Percentiles rank a stretch among this genome's conserved stretches.
Conservation (phyloP, 1,284 basidiomycete species). For the Violaceomyces palustris region DNA sequence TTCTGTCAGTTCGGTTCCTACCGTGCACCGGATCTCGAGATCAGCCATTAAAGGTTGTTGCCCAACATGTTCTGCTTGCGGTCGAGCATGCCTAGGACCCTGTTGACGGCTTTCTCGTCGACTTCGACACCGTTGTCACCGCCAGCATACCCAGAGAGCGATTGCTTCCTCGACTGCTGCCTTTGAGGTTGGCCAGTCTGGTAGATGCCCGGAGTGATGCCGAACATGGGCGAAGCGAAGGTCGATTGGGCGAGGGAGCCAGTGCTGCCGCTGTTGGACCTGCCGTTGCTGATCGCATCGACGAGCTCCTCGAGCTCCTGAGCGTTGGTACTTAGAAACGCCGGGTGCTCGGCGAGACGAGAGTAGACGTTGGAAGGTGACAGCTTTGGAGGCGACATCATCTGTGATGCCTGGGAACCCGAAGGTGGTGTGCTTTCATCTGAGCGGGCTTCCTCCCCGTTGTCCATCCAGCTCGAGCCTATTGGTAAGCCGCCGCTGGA, state of each 20-base stretch:
- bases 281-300: constrained; percentile 20
- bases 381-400: constrained; percentile 2
- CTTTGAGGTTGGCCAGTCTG: not conserved
- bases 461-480: no score
- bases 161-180: not conserved
- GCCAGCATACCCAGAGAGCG: not conserved
- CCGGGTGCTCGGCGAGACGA: constrained; percentile 38
- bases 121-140: constrained; percentile 19
- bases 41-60: no score
- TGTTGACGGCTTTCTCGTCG: constrained; percentile 29
- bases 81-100: constrained; percentile 34
- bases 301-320: constrained; percentile 42
- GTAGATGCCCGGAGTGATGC: constrained; percentile 22
- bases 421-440: not conserved
- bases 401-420: not conserved
- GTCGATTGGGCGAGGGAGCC: constrained; percentile 11
- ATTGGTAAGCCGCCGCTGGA: no score
- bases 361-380: constrained; percentile 42
- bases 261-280: no score
- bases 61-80: no score
- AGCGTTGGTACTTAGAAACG: constrained; percentile 37
- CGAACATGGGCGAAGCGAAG: constrained; percentile 6
- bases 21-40: no score
- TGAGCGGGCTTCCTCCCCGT: no score
- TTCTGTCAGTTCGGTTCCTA: no score